A percentile compares a stretch with the other conserved stretches of the same genome.
Evolutionary conservation across 1,284 basidiomycete genomes (phyloP).

Genomic region (Cryptococcus wingfieldii): DNA sequence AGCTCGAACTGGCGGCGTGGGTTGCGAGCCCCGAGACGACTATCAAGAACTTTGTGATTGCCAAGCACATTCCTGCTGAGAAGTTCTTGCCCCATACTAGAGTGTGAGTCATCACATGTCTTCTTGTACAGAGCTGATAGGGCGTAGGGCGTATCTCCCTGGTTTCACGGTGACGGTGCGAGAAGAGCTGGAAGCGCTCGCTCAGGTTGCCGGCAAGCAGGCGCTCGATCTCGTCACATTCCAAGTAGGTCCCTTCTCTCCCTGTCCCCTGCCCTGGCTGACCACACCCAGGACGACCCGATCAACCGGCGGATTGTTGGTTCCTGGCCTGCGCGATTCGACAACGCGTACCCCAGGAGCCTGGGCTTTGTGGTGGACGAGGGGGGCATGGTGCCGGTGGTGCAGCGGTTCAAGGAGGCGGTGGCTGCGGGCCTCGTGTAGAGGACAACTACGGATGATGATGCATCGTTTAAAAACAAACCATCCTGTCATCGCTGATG

Average conservation of each 20-base stretch:
- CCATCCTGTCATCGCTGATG: neutral
- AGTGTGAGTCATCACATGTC: conserved; percentile 8
- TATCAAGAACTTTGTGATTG: conserved; percentile 57
- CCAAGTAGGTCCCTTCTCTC: conserved; percentile 20
- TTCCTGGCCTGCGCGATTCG: conserved; percentile 46
- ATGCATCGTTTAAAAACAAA: too few relatives aligned
- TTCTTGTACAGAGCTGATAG: neutral
- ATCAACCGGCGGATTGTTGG: conserved; percentile 46
- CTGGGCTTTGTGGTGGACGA: conserved; percentile 45
- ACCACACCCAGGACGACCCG: conserved; percentile 38
- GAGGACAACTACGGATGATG: neutral
- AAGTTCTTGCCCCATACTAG: conserved; percentile 56
- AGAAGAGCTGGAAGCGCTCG: conserved; percentile 45
- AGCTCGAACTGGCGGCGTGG: conserved; percentile 54
- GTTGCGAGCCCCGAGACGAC: conserved; percentile 57
- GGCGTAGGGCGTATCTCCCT: conserved; percentile 34
- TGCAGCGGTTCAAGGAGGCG: conserved; percentile 42
- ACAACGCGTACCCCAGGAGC: conserved; percentile 41
- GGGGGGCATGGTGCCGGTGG: conserved; percentile 47
- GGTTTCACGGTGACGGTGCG: conserved; percentile 47
- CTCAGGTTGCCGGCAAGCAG: conserved; percentile 40
- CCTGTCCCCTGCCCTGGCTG: neutral
- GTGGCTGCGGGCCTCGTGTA: conserved; percentile 34
- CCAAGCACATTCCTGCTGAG: conserved; percentile 54
- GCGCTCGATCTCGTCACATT: conserved; percentile 45